Evolutionary conservation across 106 monocot species (phyloP).

Genomic region (Apostasia ramifera): DNA sequence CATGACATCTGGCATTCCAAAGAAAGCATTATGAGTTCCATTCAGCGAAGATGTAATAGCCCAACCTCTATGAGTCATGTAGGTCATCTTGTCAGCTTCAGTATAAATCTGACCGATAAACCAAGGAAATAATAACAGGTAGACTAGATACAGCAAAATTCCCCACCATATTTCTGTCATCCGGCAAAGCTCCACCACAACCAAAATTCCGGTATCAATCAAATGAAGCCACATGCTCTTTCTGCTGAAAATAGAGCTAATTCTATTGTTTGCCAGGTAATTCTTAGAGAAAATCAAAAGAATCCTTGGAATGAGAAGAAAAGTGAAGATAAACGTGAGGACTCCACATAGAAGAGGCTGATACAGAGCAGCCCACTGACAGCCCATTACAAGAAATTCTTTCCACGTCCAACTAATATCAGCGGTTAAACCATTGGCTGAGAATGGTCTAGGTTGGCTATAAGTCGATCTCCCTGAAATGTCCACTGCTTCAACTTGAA

Average conservation of each 20-base stretch:
- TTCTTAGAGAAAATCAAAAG: conserved; percentile 33
- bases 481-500: conserved; percentile 81
- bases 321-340: conserved; percentile 39
- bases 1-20: conserved; percentile 84
- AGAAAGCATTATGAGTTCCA: conserved; percentile 12
- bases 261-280: conserved; percentile 19
- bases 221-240: conserved; percentile 13
- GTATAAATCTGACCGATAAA: conserved; percentile 73
- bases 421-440: conserved; percentile 65
- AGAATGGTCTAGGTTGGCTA: conserved; percentile 79
- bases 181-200: conserved; percentile 53
- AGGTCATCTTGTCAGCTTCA: conserved; percentile 33
- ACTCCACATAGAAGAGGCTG: conserved; percentile 36
- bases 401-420: conserved; percentile 76
- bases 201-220: conserved; percentile 30
- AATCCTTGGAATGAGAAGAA: conserved; percentile 58
- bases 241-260: conserved; percentile 8
- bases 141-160: conserved; percentile 51
- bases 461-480: conserved; percentile 43
- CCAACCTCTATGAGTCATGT: conserved; percentile 84
- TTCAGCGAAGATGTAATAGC: conserved; percentile 7
- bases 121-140: conserved; percentile 76
- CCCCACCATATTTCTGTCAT: conserved; percentile 56
- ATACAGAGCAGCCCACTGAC: conserved; percentile 66
- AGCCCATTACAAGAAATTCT: conserved; percentile 89